Base-by-base conservation (phyloP, 2,329 filamentous ascomycete species). In the Graphilbum fragrans region DNA sequence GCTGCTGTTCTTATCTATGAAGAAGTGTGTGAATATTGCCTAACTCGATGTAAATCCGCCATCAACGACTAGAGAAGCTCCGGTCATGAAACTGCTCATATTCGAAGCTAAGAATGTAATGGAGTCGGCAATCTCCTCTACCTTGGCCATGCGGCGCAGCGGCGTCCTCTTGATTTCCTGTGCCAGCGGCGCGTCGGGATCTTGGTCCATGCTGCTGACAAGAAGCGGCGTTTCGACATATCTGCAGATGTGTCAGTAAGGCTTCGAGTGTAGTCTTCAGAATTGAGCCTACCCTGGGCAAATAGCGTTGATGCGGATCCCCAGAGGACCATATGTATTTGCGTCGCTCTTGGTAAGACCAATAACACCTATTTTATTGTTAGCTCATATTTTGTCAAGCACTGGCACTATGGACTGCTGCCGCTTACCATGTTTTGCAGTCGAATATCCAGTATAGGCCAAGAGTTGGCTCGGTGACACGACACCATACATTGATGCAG, bases 271-370 rank as follows among this genome's bases (percentile, higher is more conserved):
- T n/a, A n/a, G n/a, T n/a, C n/a, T n/a, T n/a, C 25, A 27, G 12
- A 27, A 27, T 16, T n/a, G 20, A 6, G 53, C 56, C 39, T 51
- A 62, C 41, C 66, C 70, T 0, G 73, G 74, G 42, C 74, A 76
- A n/a, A 78, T 67, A 3, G 71, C 72, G 50, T 79, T 79, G 53
- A 79, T 70, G 38, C 72, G 66, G 43, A 78, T 74, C 4, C 64
- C 65, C 38, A 61, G 51, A 4, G 59, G 50, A 1, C 66, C 68
- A 55, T 77, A 77, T 1, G 62, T 60, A 38, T 66, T 63, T 2
- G 67, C 73, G 47, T 77, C 72, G 2, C 64, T 64, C 50, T 62
- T 67, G 9, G 70, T 74, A 36, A 79, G 56, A 0, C 70, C 70
- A 38, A 74, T 49, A 5, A 73, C 64, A 23, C 52, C 43, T 31